Conservation (phyloP, 305 asterid species). For the Fraxinus floribunda region DNA sequence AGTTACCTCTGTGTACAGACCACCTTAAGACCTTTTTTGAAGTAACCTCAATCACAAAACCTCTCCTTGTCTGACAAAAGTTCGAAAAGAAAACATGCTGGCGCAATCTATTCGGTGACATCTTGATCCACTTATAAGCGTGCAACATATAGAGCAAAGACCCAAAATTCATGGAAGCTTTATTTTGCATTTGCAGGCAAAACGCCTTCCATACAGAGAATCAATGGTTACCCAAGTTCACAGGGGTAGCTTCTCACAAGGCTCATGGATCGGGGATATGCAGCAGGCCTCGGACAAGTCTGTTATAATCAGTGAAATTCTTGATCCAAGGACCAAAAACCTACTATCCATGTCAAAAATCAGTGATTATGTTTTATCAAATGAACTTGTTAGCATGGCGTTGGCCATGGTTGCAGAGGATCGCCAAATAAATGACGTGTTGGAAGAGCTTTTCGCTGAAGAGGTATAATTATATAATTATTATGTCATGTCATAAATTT, state of each 20-base stretch:
- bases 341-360: constrained; percentile 82
- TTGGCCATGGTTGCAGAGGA: constrained; percentile 96
- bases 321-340: constrained; percentile 91
- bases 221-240: constrained; percentile 57
- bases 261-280: constrained; percentile 97
- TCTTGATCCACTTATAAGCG: neutral
- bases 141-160: neutral
- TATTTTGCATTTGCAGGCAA: constrained; percentile 58
- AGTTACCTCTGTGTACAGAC: neutral
- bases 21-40: neutral
- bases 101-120: neutral
- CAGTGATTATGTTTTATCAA: constrained; percentile 86
- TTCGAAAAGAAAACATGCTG: neutral
- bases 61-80: neutral
- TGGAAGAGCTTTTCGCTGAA: constrained; percentile 93
- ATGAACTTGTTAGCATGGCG: constrained; percentile 96
- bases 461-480: constrained; percentile 45
- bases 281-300: constrained; percentile 93
- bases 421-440: constrained; percentile 81
- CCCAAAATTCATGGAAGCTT: neutral
- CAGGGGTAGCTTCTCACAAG: constrained; percentile 74
- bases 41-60: neutral
- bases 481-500: neutral
- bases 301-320: constrained; percentile 90
- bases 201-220: constrained; percentile 79